Base-by-base conservation (phyloP, 1,284 basidiomycete species). In the Vanrija pseudolonga region DNA sequence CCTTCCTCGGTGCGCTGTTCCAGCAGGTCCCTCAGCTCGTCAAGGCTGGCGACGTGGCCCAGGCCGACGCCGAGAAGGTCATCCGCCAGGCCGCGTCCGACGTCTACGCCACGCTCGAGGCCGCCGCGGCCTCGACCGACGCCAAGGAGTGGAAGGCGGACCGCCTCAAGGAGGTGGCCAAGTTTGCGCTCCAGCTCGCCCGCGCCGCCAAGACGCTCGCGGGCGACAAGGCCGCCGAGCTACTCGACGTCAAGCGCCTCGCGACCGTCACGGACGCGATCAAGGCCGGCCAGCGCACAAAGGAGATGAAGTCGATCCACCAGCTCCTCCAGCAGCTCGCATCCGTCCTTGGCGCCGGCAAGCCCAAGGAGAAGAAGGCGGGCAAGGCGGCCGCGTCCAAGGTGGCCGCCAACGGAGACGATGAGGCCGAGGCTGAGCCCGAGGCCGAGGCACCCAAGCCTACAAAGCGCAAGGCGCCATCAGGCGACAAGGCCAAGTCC, bases 131-230 rank as follows among this genome's bases (percentile, higher is more conserved):
- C 78, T 81, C 20, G 76, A 79, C 20, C 17, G 58, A 55, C 9
- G 45, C 51, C 18, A 57, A 47, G 45, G 73, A 77, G 4, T 75
- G 88, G 52, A 87, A 84, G 24, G 80, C 86, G 1, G 74, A 83
- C 8, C 86, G 91, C 55, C 72, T 88, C 66, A 95, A 91, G 73
- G 88, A 91, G 26, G 74, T 91, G 15, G 75, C 90, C 57, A 94
- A 91, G 72, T 78, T 90, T 49, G 84, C 80, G 0, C 76, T 90
- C 7, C 74, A 83, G 19, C 83, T 84, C 36, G 80, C 85, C 12
- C 84, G 90, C 48, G 84, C 86, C 55, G 84, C 84, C 45, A 82
- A 81, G 7, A 68, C 49, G 8, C 28, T 56, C n/a, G 39, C 36
- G 36, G 12, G 20, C 7, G 47, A 45, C 28, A 6, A 17, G 9